Evolutionary conservation across 345 rosid genomes (phyloP).

Genomic region (Euphorbia peplus): DNA sequence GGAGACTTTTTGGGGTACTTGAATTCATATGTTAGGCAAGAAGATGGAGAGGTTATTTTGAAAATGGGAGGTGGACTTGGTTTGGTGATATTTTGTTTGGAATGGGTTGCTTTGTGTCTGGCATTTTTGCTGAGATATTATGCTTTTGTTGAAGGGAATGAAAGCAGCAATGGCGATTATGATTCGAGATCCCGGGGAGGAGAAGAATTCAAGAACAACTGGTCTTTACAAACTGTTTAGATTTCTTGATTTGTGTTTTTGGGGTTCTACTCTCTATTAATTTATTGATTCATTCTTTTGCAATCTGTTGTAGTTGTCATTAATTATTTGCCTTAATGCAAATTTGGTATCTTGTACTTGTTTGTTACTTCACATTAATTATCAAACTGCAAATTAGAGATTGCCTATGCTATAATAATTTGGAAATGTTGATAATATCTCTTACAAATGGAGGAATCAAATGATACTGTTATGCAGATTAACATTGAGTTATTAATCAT

Average conservation of each 20-base stretch:
- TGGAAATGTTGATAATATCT: too few relatives aligned
- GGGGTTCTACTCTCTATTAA: neutral
- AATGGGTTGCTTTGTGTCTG: conserved; percentile 77
- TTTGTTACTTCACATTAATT: too few relatives aligned
- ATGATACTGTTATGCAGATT: too few relatives aligned
- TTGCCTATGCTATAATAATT: neutral
- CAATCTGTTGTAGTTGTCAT: neutral
- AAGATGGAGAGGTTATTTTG: conserved; percentile 70
- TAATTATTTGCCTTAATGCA: neutral
- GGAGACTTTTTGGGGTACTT: conserved; percentile 56
- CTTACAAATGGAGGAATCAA: too few relatives aligned
- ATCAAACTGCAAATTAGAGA: neutral
- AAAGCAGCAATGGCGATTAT: conserved; percentile 21
- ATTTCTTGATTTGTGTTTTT: neutral
- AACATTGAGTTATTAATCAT: too few relatives aligned
- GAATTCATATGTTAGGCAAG: conserved; percentile 82
- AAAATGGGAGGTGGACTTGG: conserved; percentile 82
- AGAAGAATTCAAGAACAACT: conserved; percentile 64
- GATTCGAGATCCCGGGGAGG: conserved; percentile 20
- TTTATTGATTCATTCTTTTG: neutral
- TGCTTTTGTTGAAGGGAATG: conserved; percentile 53
- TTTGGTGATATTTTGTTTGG: conserved; percentile 61
- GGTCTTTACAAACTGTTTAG: conserved; percentile 56
- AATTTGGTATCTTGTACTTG: too few relatives aligned
- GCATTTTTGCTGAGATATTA: conserved; percentile 82